phyloP scores from a whole-genome alignment of 768 basidiomycete genomes.

The Suillus subaureus region DNA sequence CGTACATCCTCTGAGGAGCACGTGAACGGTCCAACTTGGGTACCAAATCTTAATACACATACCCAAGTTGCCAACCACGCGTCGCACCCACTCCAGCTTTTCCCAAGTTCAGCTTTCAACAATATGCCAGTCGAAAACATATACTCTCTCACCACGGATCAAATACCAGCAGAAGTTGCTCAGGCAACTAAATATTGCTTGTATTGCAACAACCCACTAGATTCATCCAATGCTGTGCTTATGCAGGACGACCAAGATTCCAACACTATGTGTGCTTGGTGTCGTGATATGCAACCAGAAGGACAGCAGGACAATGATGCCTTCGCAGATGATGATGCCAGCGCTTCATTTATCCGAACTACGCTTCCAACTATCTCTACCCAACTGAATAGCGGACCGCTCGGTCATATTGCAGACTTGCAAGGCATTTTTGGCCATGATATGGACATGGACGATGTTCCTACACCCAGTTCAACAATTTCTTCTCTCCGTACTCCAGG shows the following conservation, averaged over 20 bases:
- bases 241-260: slow-evolving; percentile 28
- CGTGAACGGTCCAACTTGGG: background rate
- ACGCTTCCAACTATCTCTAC: slow-evolving; percentile 6
- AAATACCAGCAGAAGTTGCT: slow-evolving; percentile 5
- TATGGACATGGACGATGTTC: slow-evolving; percentile 34
- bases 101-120: background rate
- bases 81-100: background rate
- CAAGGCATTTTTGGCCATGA: slow-evolving; percentile 37
- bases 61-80: background rate
- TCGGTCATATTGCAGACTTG: slow-evolving; percentile 18
- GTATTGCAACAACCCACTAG: slow-evolving; percentile 34
- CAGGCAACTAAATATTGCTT: slow-evolving; percentile 36
- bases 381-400: slow-evolving; percentile 17
- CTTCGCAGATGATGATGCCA: slow-evolving; percentile 31
- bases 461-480: slow-evolving; percentile 6
- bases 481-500: background rate
- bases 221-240: slow-evolving; percentile 28
- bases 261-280: slow-evolving; percentile 47
- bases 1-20: background rate
- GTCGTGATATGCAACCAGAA: slow-evolving; percentile 38
- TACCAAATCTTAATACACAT: slow-evolving; percentile 2
- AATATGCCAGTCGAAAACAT: slow-evolving; percentile 5
- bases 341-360: slow-evolving; percentile 29
- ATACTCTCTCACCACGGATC: background rate
- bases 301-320: slow-evolving; percentile 7